Evolutionary conservation across 768 basidiomycete genomes (phyloP).

Genomic region (Mycena galericulata): DNA sequence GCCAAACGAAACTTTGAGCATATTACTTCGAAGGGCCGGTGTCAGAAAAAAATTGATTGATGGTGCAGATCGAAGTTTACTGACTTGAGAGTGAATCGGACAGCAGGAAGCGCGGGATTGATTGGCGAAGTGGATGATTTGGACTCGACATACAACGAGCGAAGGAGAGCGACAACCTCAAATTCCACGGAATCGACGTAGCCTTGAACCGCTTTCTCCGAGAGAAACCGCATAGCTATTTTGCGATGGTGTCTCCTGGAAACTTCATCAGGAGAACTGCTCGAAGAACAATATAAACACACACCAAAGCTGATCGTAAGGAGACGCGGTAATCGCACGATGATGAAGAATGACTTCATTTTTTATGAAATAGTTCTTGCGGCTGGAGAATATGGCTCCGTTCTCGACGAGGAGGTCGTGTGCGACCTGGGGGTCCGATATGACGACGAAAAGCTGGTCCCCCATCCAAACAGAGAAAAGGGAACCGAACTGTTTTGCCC

Average conservation of each 20-base stretch:
- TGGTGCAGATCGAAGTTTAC: background rate
- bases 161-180: slow-evolving; percentile 36
- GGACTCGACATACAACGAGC: slow-evolving; percentile 33
- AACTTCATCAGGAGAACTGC: background rate
- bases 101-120: slow-evolving; percentile 37
- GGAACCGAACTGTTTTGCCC: slow-evolving; percentile 14
- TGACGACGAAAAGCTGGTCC: slow-evolving; percentile 41
- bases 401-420: slow-evolving; percentile 41
- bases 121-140: slow-evolving; percentile 30
- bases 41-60: no score
- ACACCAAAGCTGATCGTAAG: slow-evolving; percentile 42
- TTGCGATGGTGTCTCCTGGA: slow-evolving; percentile 41
- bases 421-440: slow-evolving; percentile 39
- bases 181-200: slow-evolving; percentile 34
- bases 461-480: slow-evolving; percentile 44
- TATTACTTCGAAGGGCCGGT: no score
- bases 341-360: slow-evolving; percentile 40
- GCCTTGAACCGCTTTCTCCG: slow-evolving; percentile 31
- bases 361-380: slow-evolving; percentile 42
- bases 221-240: slow-evolving; percentile 38
- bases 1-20: slow-evolving; percentile 42
- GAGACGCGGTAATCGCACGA: slow-evolving; percentile 40
- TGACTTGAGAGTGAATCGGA: slow-evolving; percentile 39
- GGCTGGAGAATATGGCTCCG: slow-evolving; percentile 41
- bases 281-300: background rate